Conservation (phyloP, 441 rosid species). For the Metrosideros polymorpha region DNA sequence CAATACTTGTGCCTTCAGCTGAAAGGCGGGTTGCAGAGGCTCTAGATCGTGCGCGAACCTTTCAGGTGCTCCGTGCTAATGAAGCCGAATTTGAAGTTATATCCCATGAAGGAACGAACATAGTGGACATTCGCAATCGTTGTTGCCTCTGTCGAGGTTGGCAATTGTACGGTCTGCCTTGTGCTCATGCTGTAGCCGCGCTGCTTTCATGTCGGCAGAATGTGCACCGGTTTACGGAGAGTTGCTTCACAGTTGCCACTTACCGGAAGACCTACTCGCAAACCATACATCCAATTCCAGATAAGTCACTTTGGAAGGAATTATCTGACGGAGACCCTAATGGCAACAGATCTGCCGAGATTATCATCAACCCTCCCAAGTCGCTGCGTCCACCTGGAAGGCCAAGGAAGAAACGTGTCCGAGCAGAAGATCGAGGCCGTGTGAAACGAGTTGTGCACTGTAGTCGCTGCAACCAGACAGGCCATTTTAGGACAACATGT, state of each 20-base stretch:
- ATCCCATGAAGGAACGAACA: slow-evolving; percentile 85
- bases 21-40: slow-evolving; percentile 87
- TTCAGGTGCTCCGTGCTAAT: slow-evolving; percentile 89
- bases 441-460: slow-evolving; percentile 92
- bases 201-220: slow-evolving; percentile 96
- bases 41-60: slow-evolving; percentile 77
- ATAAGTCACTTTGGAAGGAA: slow-evolving; percentile 83
- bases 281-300: slow-evolving; percentile 95
- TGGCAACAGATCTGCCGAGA: slow-evolving; percentile 25
- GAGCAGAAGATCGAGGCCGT: slow-evolving; percentile 84
- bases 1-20: slow-evolving; percentile 87
- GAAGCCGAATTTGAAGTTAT: slow-evolving; percentile 97
- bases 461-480: slow-evolving; percentile 95
- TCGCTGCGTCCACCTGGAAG: slow-evolving; percentile 91
- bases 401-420: slow-evolving; percentile 82
- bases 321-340: slow-evolving; percentile 58
- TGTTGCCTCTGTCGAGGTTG: slow-evolving; percentile 97
- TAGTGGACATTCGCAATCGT: slow-evolving; percentile 84
- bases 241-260: slow-evolving; percentile 94
- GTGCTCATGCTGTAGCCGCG: slow-evolving; percentile 97
- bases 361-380: slow-evolving; percentile 70
- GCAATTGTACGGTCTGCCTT: slow-evolving; percentile 93
- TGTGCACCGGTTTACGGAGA: slow-evolving; percentile 90
- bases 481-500: slow-evolving; percentile 96
- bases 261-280: slow-evolving; percentile 89